Evolutionary conservation across 164 flowering plant genomes (phyloP).

Genomic region (Taxillus chinensis): DNA sequence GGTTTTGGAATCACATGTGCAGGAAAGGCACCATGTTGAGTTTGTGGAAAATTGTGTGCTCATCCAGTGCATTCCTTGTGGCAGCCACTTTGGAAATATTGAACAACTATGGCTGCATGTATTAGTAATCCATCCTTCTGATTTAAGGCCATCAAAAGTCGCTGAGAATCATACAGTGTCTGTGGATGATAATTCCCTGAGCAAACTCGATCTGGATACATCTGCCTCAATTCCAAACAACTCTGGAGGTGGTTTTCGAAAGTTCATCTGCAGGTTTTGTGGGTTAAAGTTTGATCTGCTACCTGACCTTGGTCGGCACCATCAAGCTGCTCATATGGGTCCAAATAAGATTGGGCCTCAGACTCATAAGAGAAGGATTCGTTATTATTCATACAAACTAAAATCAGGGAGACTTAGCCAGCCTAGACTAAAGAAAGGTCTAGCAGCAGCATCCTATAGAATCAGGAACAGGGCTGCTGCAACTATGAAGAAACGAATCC

Average conservation of each 20-base stretch:
- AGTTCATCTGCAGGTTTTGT: conserved; percentile 68
- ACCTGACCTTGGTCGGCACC: conserved; percentile 98
- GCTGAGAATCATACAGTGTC: conserved; percentile 19
- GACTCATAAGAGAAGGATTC: conserved; percentile 41
- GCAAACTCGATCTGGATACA: conserved; percentile 20
- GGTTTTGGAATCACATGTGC: conserved; percentile 68
- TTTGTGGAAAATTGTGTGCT: conserved; percentile 70
- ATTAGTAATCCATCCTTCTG: conserved; percentile 45
- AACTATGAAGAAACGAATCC: conserved; percentile 49
- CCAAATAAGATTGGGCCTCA: conserved; percentile 29
- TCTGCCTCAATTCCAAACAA: conserved; percentile 24
- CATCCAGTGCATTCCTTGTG: conserved; percentile 81
- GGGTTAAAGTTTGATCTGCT: conserved; percentile 88
- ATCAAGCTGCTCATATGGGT: conserved; percentile 96
- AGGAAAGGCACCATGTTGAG: conserved; percentile 68
- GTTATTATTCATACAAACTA: conserved; percentile 40
- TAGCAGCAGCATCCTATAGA: conserved; percentile 45
- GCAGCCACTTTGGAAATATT: conserved; percentile 58
- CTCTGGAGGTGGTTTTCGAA: conserved; percentile 27
- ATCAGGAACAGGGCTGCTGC: conserved; percentile 43
- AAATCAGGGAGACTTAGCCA: conserved; percentile 67
- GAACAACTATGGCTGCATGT: conserved; percentile 86
- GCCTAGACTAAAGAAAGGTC: conserved; percentile 53
- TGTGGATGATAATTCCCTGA: conserved; percentile 17
- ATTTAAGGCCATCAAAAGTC: conserved; percentile 35